A percentile compares a stretch with the other conserved stretches of the same genome.
These are phyloP conservation scores for Bipolaris gigantea DNA, from an alignment of 2,329 filamentous ascomycete species.

Conservation along the genomic window DNA sequence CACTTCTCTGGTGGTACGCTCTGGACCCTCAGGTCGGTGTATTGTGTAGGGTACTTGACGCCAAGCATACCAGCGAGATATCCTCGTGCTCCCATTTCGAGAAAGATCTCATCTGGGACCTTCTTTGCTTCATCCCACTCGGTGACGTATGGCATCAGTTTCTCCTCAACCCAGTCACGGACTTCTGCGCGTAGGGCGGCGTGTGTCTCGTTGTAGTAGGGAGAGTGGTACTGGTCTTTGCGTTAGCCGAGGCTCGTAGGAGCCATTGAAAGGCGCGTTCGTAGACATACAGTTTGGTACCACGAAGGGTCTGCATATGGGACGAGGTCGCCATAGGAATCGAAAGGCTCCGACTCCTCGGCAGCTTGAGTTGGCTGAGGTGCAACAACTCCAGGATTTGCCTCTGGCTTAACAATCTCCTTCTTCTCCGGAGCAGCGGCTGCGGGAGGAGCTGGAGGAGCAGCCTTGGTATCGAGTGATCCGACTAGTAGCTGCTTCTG, in stretches of 20 bases:
- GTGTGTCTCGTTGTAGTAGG: constrained; percentile 95
- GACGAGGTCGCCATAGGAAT: constrained; percentile 82
- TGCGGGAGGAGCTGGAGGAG: constrained; percentile 54
- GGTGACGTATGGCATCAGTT: constrained; percentile 86
- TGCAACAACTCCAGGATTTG: constrained; percentile 59
- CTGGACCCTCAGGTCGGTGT: constrained; percentile 71
- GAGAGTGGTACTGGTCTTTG: constrained; percentile 76
- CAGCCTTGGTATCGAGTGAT: constrained; percentile 80
- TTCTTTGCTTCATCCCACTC: constrained; percentile 97
- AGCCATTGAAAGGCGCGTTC: neutral
- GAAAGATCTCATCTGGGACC: constrained; percentile 87
- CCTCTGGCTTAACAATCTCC: constrained; percentile 59
- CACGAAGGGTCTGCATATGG: constrained; percentile 91
- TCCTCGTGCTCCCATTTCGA: constrained; percentile 76
- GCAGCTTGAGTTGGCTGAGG: constrained; percentile 44
- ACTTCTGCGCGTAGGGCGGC: constrained; percentile 87
- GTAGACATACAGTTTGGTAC: constrained; percentile 82
- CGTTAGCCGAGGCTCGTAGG: constrained; percentile 7
- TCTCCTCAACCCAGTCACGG: constrained; percentile 85
- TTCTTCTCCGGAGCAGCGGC: constrained; percentile 45
- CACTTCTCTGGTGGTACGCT: constrained; percentile 84
- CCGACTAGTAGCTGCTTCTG: constrained; percentile 62
- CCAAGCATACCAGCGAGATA: constrained; percentile 73
- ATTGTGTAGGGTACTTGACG: constrained; percentile 66
- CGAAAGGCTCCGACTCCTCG: constrained; percentile 71